Conservation (phyloP, 805 yeast genomes). For the Alloascoidea africana region DNA sequence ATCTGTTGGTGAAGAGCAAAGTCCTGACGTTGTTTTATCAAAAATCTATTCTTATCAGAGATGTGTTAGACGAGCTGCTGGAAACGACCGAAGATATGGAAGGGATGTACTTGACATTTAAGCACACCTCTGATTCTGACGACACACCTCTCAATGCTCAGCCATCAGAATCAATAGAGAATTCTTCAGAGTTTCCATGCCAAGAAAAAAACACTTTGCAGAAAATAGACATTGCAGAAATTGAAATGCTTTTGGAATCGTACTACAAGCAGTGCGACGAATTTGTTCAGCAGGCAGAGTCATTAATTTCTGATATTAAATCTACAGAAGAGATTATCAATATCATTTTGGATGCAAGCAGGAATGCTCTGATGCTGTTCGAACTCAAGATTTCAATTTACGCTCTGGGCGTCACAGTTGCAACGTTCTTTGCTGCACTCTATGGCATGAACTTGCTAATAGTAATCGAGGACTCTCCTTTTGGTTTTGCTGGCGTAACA, state of each 20-base stretch:
- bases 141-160: background rate
- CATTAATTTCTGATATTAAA: constrained; percentile 66
- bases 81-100: constrained; percentile 80
- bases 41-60: constrained; percentile 57
- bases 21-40: constrained; percentile 60
- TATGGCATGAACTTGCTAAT: constrained; percentile 34
- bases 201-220: background rate
- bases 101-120: constrained; percentile 58
- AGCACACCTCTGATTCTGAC: constrained; percentile 4
- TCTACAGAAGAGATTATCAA: constrained; percentile 90
- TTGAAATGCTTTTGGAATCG: constrained; percentile 78
- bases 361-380: constrained; percentile 79
- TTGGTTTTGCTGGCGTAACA: background rate
- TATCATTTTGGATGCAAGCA: constrained; percentile 79
- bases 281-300: constrained; percentile 80
- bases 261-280: constrained; percentile 89
- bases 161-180: too few species aligned
- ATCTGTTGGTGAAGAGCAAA: constrained; percentile 59
- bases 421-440: constrained; percentile 73
- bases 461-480: background rate
- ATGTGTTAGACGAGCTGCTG: constrained; percentile 68
- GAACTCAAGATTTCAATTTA: constrained; percentile 74
- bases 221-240: constrained; percentile 31
- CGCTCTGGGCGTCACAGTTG: constrained; percentile 74
- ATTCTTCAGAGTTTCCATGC: background rate